These are phyloP conservation scores for Plasmodium vivax DNA, from an alignment of 169 alveolate species.

Conservation along the genomic window DNA sequence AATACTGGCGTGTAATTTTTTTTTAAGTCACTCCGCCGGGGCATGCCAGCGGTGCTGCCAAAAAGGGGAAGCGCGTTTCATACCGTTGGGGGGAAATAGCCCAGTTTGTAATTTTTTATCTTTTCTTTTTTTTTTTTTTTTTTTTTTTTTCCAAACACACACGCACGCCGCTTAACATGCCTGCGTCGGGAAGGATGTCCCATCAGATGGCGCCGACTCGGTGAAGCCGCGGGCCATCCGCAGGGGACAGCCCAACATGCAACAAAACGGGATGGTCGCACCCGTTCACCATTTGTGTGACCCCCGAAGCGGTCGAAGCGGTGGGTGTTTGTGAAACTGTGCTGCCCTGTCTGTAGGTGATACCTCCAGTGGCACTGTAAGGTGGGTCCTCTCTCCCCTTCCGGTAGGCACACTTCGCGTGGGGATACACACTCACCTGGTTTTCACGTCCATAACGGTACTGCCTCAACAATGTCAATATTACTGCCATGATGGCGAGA, in stretches of 20 bases:
- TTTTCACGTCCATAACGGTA: neutral
- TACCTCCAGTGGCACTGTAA: neutral
- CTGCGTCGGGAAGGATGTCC: neutral
- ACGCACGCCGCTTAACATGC: neutral
- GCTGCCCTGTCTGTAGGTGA: neutral
- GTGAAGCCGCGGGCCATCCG: too few species aligned
- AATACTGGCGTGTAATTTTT: neutral
- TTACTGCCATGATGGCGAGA: neutral
- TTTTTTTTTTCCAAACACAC: neutral
- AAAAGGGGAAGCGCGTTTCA: neutral
- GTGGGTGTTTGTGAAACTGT: neutral
- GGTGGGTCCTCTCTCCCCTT: neutral
- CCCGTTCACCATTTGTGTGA: neutral
- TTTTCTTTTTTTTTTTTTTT: neutral
- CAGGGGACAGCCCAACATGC: neutral
- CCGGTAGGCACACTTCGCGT: neutral
- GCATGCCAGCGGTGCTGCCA: neutral
- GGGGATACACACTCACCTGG: neutral
- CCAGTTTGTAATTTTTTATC: neutral
- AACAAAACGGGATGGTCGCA: neutral
- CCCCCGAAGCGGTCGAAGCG: neutral
- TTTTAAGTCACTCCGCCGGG: neutral
- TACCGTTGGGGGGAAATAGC: neutral
- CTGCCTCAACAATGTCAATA: neutral
- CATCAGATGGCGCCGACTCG: neutral